A percentile compares a stretch with the other conserved stretches of the same genome.
phyloP scores from a whole-genome alignment of 768 basidiomycete species.

The Serendipita sp. region DNA sequence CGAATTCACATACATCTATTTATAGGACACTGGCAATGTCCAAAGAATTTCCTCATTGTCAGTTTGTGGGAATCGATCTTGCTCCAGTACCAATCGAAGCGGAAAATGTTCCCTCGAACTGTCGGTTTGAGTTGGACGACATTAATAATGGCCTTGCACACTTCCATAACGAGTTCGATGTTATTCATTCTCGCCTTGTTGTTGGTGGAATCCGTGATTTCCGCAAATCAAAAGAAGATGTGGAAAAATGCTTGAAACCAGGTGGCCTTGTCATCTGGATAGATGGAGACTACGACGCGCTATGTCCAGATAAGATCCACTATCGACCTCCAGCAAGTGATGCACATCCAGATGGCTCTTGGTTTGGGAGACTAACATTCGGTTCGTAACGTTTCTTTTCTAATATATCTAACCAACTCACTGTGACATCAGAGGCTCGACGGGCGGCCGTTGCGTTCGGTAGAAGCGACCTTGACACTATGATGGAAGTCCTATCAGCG shows the following conservation, averaged over 20 bases:
- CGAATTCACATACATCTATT: not conserved
- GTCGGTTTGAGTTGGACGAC: slow-evolving; percentile 8
- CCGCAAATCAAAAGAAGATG: slow-evolving; percentile 1
- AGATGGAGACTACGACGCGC: slow-evolving; percentile 4
- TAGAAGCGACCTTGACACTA: not conserved
- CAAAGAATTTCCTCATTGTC: slow-evolving; percentile 1
- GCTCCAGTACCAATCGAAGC: slow-evolving; percentile 5
- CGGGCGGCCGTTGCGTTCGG: not conserved
- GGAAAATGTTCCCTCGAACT: slow-evolving; percentile 5
- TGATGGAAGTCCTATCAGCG: not conserved
- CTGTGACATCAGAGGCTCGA: not conserved
- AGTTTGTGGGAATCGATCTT: slow-evolving; percentile 7
- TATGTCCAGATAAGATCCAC: too few relatives aligned
- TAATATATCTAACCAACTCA: not conserved
- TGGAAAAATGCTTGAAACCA: slow-evolving; percentile 1
- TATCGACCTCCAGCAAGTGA: not conserved
- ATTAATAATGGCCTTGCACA: slow-evolving; percentile 5
- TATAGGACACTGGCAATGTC: slow-evolving; percentile 4
- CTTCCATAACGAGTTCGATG: slow-evolving; percentile 3
- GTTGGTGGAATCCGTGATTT: slow-evolving; percentile 4
- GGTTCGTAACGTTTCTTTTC: not conserved
- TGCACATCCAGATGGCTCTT: not conserved
- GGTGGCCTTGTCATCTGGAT: slow-evolving; percentile 3
- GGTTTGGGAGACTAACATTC: not conserved
- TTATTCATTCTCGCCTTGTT: slow-evolving; percentile 6